Conservation (phyloP, 768 basidiomycete genomes). For the Pleurotus salmoneostramineus region DNA sequence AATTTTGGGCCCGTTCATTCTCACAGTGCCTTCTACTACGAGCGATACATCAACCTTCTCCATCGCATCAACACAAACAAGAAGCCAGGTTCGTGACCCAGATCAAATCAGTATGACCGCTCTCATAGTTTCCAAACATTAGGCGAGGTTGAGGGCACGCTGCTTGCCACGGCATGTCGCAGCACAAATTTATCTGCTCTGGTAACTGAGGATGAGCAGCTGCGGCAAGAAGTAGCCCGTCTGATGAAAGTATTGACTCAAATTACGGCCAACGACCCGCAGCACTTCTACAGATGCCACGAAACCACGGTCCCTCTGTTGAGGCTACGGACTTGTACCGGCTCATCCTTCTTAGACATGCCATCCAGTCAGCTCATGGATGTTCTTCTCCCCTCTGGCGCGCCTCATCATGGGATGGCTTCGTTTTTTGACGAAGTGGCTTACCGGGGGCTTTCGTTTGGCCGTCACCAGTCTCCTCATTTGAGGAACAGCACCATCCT, state of each 20-base stretch:
- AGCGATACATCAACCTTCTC: constrained; percentile 22
- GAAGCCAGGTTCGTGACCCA: constrained; percentile 15
- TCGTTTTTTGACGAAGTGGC: constrained; percentile 6
- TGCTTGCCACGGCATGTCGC: constrained; percentile 9
- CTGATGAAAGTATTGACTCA: constrained; percentile 9
- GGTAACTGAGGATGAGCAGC: constrained; percentile 8
- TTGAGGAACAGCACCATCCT: constrained; percentile 10
- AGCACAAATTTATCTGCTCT: constrained; percentile 11
- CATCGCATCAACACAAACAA: constrained; percentile 20
- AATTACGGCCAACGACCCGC: constrained; percentile 13
- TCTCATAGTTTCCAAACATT: not conserved
- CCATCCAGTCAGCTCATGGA: not conserved
- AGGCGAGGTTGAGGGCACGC: constrained; percentile 16
- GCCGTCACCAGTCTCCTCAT: constrained; percentile 5
- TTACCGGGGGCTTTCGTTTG: constrained; percentile 9
- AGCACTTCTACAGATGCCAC: constrained; percentile 8
- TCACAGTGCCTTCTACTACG: constrained; percentile 22
- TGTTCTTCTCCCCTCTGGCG: not conserved
- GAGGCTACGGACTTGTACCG: not conserved
- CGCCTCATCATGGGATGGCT: not conserved
- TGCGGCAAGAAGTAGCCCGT: constrained; percentile 2
- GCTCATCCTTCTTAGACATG: not conserved
- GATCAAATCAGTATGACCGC: not conserved
- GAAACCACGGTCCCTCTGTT: constrained; percentile 1
- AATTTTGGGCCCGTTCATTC: constrained; percentile 22